Conservation (phyloP, 2,329 filamentous ascomycete genomes). For the Corinectria fuckeliana region DNA sequence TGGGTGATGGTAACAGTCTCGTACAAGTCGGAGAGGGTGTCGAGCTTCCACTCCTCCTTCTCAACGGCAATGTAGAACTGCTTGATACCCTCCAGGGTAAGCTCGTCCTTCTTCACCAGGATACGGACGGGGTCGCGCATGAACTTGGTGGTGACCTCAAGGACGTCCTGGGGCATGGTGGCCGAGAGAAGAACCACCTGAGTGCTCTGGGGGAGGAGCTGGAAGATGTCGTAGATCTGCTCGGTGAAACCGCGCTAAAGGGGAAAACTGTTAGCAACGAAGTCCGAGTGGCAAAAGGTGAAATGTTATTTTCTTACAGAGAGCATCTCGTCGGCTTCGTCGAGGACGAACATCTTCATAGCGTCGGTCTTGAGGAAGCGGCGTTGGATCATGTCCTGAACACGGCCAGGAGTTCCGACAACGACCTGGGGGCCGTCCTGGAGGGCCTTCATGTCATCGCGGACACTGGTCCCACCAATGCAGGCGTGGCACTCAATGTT, state of each 20-base stretch:
- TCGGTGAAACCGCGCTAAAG: conserved; percentile 93
- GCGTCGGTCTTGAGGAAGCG: conserved; percentile 94
- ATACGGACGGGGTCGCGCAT: conserved; percentile 99
- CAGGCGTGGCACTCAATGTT: conserved; percentile 98
- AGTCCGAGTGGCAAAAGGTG: not conserved
- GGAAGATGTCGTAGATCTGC: conserved; percentile 99
- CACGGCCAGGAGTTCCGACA: conserved; percentile 96
- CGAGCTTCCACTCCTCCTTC: conserved; percentile 99
- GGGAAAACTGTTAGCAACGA: conserved; percentile 44
- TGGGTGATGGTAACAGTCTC: conserved; percentile 99
- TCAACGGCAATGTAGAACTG: conserved; percentile 99
- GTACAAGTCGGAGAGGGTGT: conserved; percentile 98
- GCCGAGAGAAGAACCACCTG: conserved; percentile 98
- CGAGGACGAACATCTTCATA: conserved; percentile 99
- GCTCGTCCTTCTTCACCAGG: conserved; percentile 99
- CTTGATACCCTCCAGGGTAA: conserved; percentile 99
- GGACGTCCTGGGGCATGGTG: conserved; percentile 98
- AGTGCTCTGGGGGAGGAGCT: conserved; percentile 95
- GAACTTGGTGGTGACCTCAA: conserved; percentile 99
- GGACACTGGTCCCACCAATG: conserved; percentile 97
- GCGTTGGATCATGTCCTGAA: conserved; percentile 99
- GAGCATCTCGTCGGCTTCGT: conserved; percentile 99
- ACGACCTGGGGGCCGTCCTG: conserved; percentile 96
- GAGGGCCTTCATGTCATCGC: conserved; percentile 98
- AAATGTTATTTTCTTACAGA: conserved; percentile 63